Evolutionary conservation across 805 yeast genomes (phyloP), one percentile per base, ranked within the genome.

Genomic region (Torulaspora delbrueckii): DNA sequence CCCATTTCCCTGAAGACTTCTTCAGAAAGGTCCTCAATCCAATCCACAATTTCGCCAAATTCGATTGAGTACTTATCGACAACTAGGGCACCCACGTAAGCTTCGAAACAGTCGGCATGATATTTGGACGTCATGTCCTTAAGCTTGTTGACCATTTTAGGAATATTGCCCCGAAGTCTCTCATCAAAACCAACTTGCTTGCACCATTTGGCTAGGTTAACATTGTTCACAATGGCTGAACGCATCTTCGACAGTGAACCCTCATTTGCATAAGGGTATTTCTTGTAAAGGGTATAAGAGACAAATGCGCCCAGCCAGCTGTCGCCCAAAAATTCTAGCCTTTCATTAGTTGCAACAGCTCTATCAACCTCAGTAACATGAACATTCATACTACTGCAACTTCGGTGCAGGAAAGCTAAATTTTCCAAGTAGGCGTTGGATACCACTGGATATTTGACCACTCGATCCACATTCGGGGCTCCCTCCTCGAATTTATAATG

Each of bases 241-340:
- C 96, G 75, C 48, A 83, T 66, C 35, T 71, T 72, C 1, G 95
- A 79, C 48, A 90, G 63, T 13, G 77, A 78, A 32, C 96, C 96
- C 70, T 90, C 96, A 31, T 79, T 67, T 5, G 81, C 82, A 37
- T 71, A 65, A 0, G 91, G 89, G 54, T 81, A 83, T 46, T 73
- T 63, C 18, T 74, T 68, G 55, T 73, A 86, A n/a, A 85, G 67
- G 33, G 86, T 71, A 40, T 75, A 68, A 0, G 96, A 81, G 23
- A 84, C 79, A 22, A 81, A 66, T 45, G 74, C 77, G 57, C 84
- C 84, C 45, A 89, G 66, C 43, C 86, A 75, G 3, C 96, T 80
- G 67, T 88, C 96, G 12, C 96, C 96, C 28, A 86, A 67, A 58
- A 86, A 89, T 65, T 89, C 96, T 14, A 87, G 71, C 36, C 96